Base-by-base conservation (phyloP, 805 yeast genomes). In the Candida orba region DNA sequence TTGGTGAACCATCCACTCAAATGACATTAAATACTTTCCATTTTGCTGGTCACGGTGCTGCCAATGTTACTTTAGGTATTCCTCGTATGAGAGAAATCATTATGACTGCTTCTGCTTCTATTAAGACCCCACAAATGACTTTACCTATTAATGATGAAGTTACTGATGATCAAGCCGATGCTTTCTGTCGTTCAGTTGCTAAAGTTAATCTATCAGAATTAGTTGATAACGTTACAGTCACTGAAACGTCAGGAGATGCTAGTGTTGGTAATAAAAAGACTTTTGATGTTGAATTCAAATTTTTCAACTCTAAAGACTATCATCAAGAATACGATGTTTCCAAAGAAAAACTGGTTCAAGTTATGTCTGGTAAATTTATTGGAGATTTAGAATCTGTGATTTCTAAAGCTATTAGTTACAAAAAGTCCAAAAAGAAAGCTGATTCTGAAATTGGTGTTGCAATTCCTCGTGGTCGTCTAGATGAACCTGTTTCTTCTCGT, bases 1-100 rank as follows among this genome's bases (percentile, higher is more conserved):
- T 93, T 64, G 99, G 99, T 68, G 99, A 93, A 68, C 99, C 99
- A 41, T 88, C 97, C 5, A 93, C 99, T 4, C 99, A 93, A 72
- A 93, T 93, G 99, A 93, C 99, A 15, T 77, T 87, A 59, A 87
- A 87, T 65, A 87, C 96, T 38, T 87, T 87, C 87, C 96, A 93
- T 73, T 93, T 93, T 61, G 99, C 99, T 57, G 99, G 99, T 65
- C 99, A 95, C 71, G 99, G 99, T 79, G 99, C 99, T 46, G 99
- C 99, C 37, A 93, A 93, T 68, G 99, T 93, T 52, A 93, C 99
- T 0, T 75, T 93, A 58, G 99, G 99, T 84, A 93, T 93, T 62
- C 99, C 99, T 35, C 96, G 99, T 79, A 81, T 93, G 87, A 84
- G 99, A 79, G 99, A 93, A 76, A 93, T 93, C 66, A 89, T 93